Evolutionary conservation across 106 monocot genomes (phyloP), one percentile per base, ranked within the genome.

Genomic region (Vanilla planifolia): DNA sequence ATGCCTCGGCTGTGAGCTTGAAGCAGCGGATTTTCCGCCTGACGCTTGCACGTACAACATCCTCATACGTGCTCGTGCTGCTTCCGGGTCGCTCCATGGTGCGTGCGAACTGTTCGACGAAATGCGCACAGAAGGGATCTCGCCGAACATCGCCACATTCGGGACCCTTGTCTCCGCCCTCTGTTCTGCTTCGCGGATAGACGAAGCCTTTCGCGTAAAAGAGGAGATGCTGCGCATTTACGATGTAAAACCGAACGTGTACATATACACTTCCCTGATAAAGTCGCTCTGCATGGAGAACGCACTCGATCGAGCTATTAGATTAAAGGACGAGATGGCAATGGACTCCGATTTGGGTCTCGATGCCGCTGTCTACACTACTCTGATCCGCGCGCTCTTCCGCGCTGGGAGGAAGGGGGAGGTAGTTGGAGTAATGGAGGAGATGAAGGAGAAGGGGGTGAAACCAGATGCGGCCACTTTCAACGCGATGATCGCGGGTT

Each of bases 401-500:
- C 35, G 65, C 21, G 61, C 65, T 4, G 78, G 68, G 3, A 48
- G 79, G 65, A 92, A 81, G 58, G 84, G 59, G 8, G 88, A 81
- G 61, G 81, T 85, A 27, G 71, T 80, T 14, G 34, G 51, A 14
- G 43, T 92, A 23, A 15, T 84, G 59, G 88, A 92, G 44, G 84
- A 92, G 73, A 88, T 88, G 84, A 84, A 73, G 64, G 42, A 22
- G 37, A 81, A 33, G 10, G 67, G 78, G 6, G 52, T 88, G 59
- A 66, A 63, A n/a, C 78, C 78, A 10, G 73, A 84, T 33, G 68
- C 61, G 0, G 88, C 75, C 2, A 79, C 75, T 5, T 84, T 81
- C 69, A 92, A 92, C 46, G 75, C 92, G 1, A 79, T 92, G 84
- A 79, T 92, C 27, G 66, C 80, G 13, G 92, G 92, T 17, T 92